Evolutionary conservation across 345 rosid genomes (phyloP).

Genomic region (Hibiscus syriacus): DNA sequence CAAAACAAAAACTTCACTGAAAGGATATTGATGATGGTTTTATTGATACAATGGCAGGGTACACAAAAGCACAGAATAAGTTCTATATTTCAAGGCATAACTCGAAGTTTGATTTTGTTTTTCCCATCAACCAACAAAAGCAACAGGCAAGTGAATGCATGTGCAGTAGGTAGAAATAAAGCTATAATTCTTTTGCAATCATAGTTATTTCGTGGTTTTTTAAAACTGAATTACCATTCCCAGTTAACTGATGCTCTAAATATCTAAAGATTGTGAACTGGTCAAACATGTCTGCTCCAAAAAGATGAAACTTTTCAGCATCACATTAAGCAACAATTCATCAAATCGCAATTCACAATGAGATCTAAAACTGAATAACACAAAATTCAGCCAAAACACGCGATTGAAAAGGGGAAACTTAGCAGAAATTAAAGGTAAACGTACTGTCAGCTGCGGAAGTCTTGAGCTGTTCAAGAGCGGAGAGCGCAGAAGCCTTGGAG

Average conservation of each 20-base stretch:
- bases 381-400: background rate
- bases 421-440: conserved; percentile 4
- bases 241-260: background rate
- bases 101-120: background rate
- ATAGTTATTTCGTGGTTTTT: background rate
- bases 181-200: background rate
- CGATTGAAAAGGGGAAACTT: background rate
- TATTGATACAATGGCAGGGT: background rate
- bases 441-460: conserved; percentile 56
- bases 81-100: background rate
- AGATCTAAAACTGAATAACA: conserved; percentile 5
- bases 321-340: conserved; percentile 13
- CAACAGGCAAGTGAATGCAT: background rate
- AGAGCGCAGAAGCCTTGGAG: conserved; percentile 32
- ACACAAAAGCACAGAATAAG: background rate
- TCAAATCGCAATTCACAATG: background rate
- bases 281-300: background rate
- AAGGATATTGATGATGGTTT: background rate
- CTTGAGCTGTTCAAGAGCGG: conserved; percentile 69
- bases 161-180: background rate
- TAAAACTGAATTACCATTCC: background rate
- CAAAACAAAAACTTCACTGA: background rate
- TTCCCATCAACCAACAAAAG: background rate
- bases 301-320: background rate
- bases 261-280: background rate